Evolutionary conservation across 768 basidiomycete genomes (phyloP), one percentile per base, ranked within the genome.

Genomic region (Boletus edulis): DNA sequence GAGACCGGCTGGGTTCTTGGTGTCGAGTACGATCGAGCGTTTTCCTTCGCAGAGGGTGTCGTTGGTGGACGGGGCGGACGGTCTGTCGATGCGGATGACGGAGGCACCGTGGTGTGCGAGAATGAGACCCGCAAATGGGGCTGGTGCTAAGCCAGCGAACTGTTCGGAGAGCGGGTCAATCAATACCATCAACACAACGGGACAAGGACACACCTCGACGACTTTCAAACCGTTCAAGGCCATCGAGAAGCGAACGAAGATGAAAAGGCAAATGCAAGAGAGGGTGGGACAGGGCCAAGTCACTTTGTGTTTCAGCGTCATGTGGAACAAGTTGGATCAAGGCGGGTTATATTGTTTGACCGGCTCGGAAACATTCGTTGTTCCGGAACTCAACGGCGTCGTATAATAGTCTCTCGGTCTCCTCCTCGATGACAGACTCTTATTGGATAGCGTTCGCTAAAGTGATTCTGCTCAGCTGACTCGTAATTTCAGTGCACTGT

Each of bases 81-180:
- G 82, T 45, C 79, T 77, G 75, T 94, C 91, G 48, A 94, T 76
- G 31, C 91, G 85, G 18, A 81, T 80, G 39, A 93, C 90, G 44
- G 78, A 79, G 35, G 90, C 91, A 4, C 91, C 90, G 61, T 86
- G 84, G 70, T 92, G 90, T 2, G 89, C 84, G 34, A 94, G 78
- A 43, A 92, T 66, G 41, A 92, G 77, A 29, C 88, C 89, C 10
- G 88, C 83, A 60, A 89, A 92, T 0, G 91, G 90, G 1, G 82
- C 90, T 1, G 91, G 91, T 4, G 90, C 91, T 27, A 93, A 77
- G 31, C 90, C 91, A 27, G 85, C 90, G 63, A 92, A 90, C 87
- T 92, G 59, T 11, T 22, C 17, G 29, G 14, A 12, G 2, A 11
- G 18, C 34, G 11, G 34, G 12, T 34, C 11, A 34, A 34, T 12